Base-by-base conservation (phyloP, 441 rosid genomes). In the Euphorbia neoarborescens region DNA sequence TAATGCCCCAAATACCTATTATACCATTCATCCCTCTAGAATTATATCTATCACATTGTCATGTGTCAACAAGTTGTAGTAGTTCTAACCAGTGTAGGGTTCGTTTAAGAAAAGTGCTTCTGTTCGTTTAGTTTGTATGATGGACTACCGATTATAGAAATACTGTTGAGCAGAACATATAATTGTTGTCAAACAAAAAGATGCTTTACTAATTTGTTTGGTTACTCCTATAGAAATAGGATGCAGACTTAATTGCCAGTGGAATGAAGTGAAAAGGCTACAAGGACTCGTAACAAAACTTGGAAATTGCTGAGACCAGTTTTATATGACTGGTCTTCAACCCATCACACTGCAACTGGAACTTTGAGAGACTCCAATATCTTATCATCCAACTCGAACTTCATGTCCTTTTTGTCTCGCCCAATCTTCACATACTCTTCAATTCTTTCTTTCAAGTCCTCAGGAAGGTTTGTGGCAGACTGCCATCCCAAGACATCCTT, bases 381-480 rank as follows among this genome's bases (percentile, higher is more conserved):
- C 83, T 89, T 88, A 67, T 94, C 95, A 70, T 91, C 98, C 38
- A 86, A 7, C 70, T 88, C 90, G 35, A 94, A 94, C 65, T 90
- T 71, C 65, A 91, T 80, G 5, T 86, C 77, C 79, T 89, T 89
- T 85, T 89, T 86, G 83, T 89, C 97, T 76, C 98, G 77, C 2
- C 92, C 96, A 57, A 85, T 89, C 84, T 87, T 86, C 22, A 88
- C 85, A 48, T 89, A 88, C 85, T 88, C 97, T 0, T 84, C 88
- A 54, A 71, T 89, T 69, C 90, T 77, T 79, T 93, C 98, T 80
- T 88, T 91, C 79, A 88, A 81, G 85, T 93, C 97, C 70, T 82
- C 85, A n/a, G 89, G 90, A 53, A 94, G 89, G 82, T 88, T 84
- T 3, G 97, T 89, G 65, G 78, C 68, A 60, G 84, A 69, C 38